These are phyloP conservation scores for Hericium coralloides DNA, from an alignment of 768 basidiomycete species.

Conservation along the genomic window DNA sequence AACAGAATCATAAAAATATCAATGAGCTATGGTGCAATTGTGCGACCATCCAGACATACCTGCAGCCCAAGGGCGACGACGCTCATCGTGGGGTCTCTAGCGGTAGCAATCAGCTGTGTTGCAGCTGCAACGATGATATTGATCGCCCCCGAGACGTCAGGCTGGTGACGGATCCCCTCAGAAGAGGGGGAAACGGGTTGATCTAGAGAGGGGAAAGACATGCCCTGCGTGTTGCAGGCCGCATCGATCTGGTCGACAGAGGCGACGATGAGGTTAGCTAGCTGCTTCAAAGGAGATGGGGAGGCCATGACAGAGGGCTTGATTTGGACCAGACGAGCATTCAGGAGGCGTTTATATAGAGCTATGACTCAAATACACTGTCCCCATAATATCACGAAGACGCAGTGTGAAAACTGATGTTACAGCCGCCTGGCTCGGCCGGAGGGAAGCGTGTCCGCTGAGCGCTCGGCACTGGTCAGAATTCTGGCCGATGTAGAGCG, in stretches of 20 bases:
- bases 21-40: too few relatives aligned
- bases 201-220: slow-evolving; percentile 1
- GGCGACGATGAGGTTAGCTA: background rate
- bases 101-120: background rate
- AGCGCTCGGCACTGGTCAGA: too few relatives aligned
- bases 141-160: background rate
- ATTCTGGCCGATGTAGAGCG: too few relatives aligned
- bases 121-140: background rate
- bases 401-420: too few relatives aligned
- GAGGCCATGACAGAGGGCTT: too few relatives aligned
- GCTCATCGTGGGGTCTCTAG: background rate
- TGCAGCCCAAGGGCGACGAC: background rate
- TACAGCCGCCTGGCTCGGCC: too few relatives aligned
- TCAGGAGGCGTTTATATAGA: too few relatives aligned
- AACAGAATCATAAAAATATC: background rate
- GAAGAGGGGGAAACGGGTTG: background rate
- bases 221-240: background rate
- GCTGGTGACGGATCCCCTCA: background rate
- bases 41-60: background rate
- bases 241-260: background rate
- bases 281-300: background rate
- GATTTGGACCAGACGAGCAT: too few relatives aligned
- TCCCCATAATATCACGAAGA: too few relatives aligned
- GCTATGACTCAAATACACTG: too few relatives aligned
- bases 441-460: too few relatives aligned